Conservation (phyloP, 2,329 filamentous ascomycete species). For the Clarireedia monteithiana region DNA sequence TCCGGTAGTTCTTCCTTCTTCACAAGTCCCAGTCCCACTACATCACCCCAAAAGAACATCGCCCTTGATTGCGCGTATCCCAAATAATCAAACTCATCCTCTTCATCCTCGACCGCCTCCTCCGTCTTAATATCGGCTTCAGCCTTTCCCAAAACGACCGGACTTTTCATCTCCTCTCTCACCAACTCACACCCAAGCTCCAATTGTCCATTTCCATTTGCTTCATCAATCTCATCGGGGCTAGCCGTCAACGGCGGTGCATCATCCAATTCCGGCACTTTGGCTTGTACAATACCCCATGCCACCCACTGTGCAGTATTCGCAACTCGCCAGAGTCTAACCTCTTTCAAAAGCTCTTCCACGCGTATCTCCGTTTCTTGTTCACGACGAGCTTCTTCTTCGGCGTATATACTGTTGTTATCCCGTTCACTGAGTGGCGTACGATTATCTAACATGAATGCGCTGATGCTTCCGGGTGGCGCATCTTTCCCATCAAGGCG, state of each 20-base stretch:
- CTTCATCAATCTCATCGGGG: neutral
- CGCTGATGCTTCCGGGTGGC: slow-evolving; percentile 20
- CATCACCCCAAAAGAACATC: slow-evolving; percentile 92
- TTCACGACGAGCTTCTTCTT: slow-evolving; percentile 55
- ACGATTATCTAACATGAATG: slow-evolving; percentile 76
- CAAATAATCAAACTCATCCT: slow-evolving; percentile 87
- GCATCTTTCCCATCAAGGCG: slow-evolving; percentile 26
- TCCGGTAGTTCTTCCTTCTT: slow-evolving; percentile 68
- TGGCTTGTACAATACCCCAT: slow-evolving; percentile 95
- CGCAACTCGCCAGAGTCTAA: slow-evolving; percentile 75
- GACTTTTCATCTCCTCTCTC: slow-evolving; percentile 7
- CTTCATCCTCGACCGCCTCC: slow-evolving; percentile 29
- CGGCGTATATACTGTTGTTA: slow-evolving; percentile 29
- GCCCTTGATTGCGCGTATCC: slow-evolving; percentile 85
- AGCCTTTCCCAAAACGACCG: neutral
- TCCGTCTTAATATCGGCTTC: slow-evolving; percentile 12
- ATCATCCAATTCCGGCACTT: slow-evolving; percentile 58
- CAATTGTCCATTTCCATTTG: neutral
- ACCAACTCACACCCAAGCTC: neutral
- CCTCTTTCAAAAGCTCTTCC: slow-evolving; percentile 66
- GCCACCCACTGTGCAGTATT: slow-evolving; percentile 89
- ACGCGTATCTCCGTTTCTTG: slow-evolving; percentile 60
- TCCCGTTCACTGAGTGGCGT: slow-evolving; percentile 32
- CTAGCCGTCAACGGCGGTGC: neutral
- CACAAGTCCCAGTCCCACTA: slow-evolving; percentile 67